Percentiles rank a stretch among this genome's conserved stretches.
phyloP scores from a whole-genome alignment of 805 yeast genomes.

The Candida jianshihensis region DNA sequence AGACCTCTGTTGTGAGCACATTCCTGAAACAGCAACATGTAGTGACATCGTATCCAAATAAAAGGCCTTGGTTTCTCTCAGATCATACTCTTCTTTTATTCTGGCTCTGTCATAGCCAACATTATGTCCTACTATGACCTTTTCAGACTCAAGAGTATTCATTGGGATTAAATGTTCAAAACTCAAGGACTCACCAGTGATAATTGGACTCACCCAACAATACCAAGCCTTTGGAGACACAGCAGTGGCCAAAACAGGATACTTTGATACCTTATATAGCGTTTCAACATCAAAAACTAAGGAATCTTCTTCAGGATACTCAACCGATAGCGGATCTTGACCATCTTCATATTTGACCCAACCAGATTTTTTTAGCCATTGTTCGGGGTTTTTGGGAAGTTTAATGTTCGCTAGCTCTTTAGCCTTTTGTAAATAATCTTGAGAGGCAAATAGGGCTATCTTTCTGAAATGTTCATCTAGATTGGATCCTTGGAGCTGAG shows the following conservation, averaged over 20 bases:
- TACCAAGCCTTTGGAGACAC: conserved; percentile 79
- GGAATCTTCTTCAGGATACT: conserved; percentile 61
- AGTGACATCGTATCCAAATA: conserved; percentile 88
- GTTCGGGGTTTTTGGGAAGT: conserved; percentile 33
- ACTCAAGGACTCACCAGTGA: conserved; percentile 43
- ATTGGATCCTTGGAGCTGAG: conserved; percentile 62
- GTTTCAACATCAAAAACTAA: conserved; percentile 89
- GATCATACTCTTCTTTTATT: conserved; percentile 72
- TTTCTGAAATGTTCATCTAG: conserved; percentile 82
- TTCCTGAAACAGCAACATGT: conserved; percentile 85
- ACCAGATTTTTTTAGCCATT: conserved; percentile 61
- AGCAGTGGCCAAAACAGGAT: conserved; percentile 78
- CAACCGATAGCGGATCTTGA: conserved; percentile 46
- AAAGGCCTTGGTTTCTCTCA: conserved; percentile 63
- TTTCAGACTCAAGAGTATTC: conserved; percentile 39
- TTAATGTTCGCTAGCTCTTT: conserved; percentile 32
- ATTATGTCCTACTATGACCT: conserved; percentile 81
- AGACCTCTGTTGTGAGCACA: conserved; percentile 87
- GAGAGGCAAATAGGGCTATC: conserved; percentile 52
- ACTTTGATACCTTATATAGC: conserved; percentile 64
- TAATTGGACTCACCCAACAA: conserved; percentile 87
- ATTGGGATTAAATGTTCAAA: conserved; percentile 71
- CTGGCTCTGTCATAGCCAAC: conserved; percentile 88
- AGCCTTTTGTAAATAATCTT: conserved; percentile 53
- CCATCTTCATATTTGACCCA: conserved; percentile 73